Conservation (phyloP, 1,284 basidiomycete genomes). For the Ustilago bromivora region DNA sequence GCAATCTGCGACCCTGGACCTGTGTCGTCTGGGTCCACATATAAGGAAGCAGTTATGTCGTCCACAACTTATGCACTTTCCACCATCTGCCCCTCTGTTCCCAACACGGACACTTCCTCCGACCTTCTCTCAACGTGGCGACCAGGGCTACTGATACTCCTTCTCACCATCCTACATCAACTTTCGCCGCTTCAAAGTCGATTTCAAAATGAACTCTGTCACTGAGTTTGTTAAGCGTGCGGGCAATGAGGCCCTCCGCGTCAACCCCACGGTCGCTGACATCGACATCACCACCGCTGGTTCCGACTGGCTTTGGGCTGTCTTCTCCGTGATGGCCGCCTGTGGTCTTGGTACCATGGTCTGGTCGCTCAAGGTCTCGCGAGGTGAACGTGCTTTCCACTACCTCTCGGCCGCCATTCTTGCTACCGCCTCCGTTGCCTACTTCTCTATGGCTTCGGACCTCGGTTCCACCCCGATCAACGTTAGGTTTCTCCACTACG, state of each 20-base stretch:
- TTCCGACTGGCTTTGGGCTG: slow-evolving; percentile 73
- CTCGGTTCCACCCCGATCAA: slow-evolving; percentile 74
- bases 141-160: slow-evolving; percentile 1
- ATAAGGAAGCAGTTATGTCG: slow-evolving; percentile 8
- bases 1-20: background rate
- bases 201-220: slow-evolving; percentile 30
- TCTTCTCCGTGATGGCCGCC: slow-evolving; percentile 68
- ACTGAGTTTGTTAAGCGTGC: slow-evolving; percentile 41
- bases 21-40: slow-evolving; percentile 7
- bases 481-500: slow-evolving; percentile 72
- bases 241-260: slow-evolving; percentile 51
- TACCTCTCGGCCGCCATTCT: slow-evolving; percentile 71
- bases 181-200: background rate
- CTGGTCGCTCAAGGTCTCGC: slow-evolving; percentile 51
- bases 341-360: slow-evolving; percentile 61
- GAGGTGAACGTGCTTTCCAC: slow-evolving; percentile 73
- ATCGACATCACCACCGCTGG: slow-evolving; percentile 58
- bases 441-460: slow-evolving; percentile 76
- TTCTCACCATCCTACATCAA: background rate
- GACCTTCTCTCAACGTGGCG: slow-evolving; percentile 11
- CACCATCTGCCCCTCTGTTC: slow-evolving; percentile 1
- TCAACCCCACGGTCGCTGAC: slow-evolving; percentile 54
- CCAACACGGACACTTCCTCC: background rate
- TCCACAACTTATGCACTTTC: background rate
- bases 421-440: slow-evolving; percentile 70